Evolutionary conservation across 768 basidiomycete species (phyloP), one percentile per base, ranked within the genome.

Genomic region (Tulasnella sp.): DNA sequence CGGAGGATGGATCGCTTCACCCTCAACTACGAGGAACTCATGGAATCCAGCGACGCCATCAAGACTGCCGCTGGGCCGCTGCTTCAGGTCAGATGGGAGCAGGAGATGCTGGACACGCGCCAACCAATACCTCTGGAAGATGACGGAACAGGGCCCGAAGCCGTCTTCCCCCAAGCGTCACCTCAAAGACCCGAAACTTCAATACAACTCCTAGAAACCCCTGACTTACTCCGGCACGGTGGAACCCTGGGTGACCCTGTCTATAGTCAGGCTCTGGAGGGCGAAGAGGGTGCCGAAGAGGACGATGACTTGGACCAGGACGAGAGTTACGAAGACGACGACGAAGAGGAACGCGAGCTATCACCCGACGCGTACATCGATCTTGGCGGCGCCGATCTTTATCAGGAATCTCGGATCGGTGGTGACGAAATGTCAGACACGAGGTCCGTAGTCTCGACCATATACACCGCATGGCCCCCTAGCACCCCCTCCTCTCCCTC

Each of bases 1-100:
- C 36, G 19, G 19, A 38, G 37, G 39, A 76, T 76, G 22, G 17
- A 40, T 7, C 67, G 69, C 14, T 76, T 76, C 22, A 68, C 75
- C n/a, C 58, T 76, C 64, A 42, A 34, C 42, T 76, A 29, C 37
- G 14, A 71, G 75, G 75, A 76, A 31, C 75, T 76, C 8, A 17
- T 34, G 64, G 3, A 14, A 14, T 15, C 73, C 9, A 29, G 17
- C 39, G 42, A 31, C 0, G 5, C 64, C n/a, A 34, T 74, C 12
- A 74, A 64, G 64, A 34, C n/a, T 15, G 73, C 73, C 19, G 73
- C 73, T 31, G 73, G 73, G 7, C 31, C 52, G 25, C 64, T 74
- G 14, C 14, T 49, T 7, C n/a, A 67, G 54, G 73, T 72, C 38
- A 72, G 71, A 15, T 40, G 71, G 31, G 31, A 54, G 7, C 73